Evolutionary conservation across 1,284 basidiomycete genomes (phyloP).

Genomic region (Heterobasidion occidentale): DNA sequence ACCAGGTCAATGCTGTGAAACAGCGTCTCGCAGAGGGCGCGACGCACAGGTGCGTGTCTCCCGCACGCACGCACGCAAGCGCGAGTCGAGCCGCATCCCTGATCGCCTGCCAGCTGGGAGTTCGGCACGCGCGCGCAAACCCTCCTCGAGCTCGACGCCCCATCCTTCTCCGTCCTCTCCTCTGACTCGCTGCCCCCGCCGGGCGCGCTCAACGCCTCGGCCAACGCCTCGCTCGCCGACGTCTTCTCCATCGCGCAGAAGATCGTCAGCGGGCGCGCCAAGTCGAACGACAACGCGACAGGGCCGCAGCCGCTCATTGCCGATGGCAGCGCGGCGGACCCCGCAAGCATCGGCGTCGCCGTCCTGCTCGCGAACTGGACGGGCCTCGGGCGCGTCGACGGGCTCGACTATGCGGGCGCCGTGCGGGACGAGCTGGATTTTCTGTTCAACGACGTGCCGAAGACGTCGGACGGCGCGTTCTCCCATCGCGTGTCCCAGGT

Average conservation of each 20-base stretch:
- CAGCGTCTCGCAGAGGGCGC: constrained; percentile 39
- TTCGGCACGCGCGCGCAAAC: constrained; percentile 73
- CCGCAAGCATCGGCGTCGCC: constrained; percentile 74
- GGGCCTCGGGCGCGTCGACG: constrained; percentile 19
- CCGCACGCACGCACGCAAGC: background rate
- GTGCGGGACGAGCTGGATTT: constrained; percentile 69
- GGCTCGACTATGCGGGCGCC: constrained; percentile 48
- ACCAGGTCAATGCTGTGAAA: constrained; percentile 29
- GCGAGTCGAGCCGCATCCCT: background rate
- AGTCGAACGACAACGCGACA: constrained; percentile 29
- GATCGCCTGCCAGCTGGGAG: constrained; percentile 56
- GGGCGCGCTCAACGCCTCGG: constrained; percentile 24
- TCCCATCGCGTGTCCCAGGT: constrained; percentile 65
- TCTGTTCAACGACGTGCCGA: constrained; percentile 53
- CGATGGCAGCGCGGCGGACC: constrained; percentile 69
- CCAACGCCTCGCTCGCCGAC: constrained; percentile 33
- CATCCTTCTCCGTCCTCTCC: constrained; percentile 54
- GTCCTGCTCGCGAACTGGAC: constrained; percentile 78
- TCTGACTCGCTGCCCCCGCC: constrained; percentile 31
- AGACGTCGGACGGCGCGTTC: constrained; percentile 69
- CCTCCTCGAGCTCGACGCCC: constrained; percentile 60
- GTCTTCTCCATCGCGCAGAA: constrained; percentile 51
- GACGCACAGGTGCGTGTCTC: constrained; percentile 32
- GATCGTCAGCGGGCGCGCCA: constrained; percentile 40
- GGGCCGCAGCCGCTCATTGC: constrained; percentile 44